Evolutionary conservation across 805 yeast genomes (phyloP).

Genomic region (Ogataea angusta): DNA sequence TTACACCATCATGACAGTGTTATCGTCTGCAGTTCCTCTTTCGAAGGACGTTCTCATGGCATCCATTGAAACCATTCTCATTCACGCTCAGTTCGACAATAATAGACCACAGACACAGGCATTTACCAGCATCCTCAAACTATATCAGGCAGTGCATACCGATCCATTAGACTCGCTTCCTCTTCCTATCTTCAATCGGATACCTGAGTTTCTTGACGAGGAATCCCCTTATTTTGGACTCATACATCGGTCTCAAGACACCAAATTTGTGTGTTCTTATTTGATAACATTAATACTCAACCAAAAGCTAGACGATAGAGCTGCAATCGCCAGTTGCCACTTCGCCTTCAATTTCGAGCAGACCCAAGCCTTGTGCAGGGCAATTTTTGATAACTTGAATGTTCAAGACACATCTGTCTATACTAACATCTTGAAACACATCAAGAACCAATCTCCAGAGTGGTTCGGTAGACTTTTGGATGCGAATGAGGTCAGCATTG

Average conservation of each 20-base stretch:
- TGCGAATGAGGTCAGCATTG: slow-evolving; percentile 36
- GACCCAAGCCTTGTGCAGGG: slow-evolving; percentile 21
- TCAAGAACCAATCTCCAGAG: slow-evolving; percentile 37
- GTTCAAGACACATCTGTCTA: slow-evolving; percentile 23
- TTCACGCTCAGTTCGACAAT: slow-evolving; percentile 24
- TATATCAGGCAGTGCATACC: slow-evolving; percentile 45
- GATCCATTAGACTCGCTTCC: slow-evolving; percentile 30
- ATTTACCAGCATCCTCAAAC: slow-evolving; percentile 43
- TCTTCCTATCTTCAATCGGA: slow-evolving; percentile 14
- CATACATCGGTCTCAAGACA: slow-evolving; percentile 18
- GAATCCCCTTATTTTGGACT: slow-evolving; percentile 22
- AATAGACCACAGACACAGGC: slow-evolving; percentile 34
- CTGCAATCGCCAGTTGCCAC: slow-evolving; percentile 13
- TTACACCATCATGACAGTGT: slow-evolving; percentile 75
- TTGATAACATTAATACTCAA: slow-evolving; percentile 25
- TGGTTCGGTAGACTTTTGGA: slow-evolving; percentile 39
- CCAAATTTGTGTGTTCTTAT: slow-evolving; percentile 30
- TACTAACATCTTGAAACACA: slow-evolving; percentile 33
- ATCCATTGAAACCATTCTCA: slow-evolving; percentile 54
- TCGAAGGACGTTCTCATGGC: slow-evolving; percentile 55
- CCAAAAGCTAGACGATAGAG: slow-evolving; percentile 9
- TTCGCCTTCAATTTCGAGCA: slow-evolving; percentile 20
- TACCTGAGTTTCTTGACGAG: slow-evolving; percentile 23
- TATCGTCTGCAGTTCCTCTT: slow-evolving; percentile 70
- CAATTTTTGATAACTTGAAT: slow-evolving; percentile 19